Percentiles rank a stretch among this genome's conserved stretches.
These are phyloP conservation scores for Phialocephala sp. DNA, from an alignment of 2,329 filamentous ascomycete genomes.

Conservation along the genomic window DNA sequence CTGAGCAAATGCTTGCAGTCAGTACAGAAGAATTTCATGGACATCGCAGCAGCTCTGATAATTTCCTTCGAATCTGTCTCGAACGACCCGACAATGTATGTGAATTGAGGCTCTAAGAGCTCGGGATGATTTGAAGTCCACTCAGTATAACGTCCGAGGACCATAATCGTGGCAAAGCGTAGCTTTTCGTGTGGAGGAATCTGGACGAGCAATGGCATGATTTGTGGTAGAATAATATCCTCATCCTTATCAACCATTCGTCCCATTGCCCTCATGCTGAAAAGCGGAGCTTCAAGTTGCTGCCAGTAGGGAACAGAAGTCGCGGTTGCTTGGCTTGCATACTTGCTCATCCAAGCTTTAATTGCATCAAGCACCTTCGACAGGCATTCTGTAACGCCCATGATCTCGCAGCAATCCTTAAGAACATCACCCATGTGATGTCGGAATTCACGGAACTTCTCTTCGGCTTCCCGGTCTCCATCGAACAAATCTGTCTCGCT, in stretches of 20 bases:
- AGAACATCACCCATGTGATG: slow-evolving; percentile 98
- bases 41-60: slow-evolving; percentile 86
- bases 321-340: slow-evolving; percentile 75
- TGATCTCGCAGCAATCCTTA: slow-evolving; percentile 95
- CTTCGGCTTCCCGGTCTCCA: slow-evolving; percentile 92
- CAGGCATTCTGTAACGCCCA: slow-evolving; percentile 90
- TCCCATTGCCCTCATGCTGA: slow-evolving; percentile 94
- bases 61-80: slow-evolving; percentile 88
- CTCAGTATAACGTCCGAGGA: slow-evolving; percentile 93
- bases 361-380: slow-evolving; percentile 87
- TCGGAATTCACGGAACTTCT: slow-evolving; percentile 95
- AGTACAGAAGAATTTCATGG: slow-evolving; percentile 96
- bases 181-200: slow-evolving; percentile 97
- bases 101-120: slow-evolving; percentile 89
- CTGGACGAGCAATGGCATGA: slow-evolving; percentile 92
- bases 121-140: slow-evolving; percentile 96
- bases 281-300: slow-evolving; percentile 91
- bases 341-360: slow-evolving; percentile 84
- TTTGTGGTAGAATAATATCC: slow-evolving; percentile 81
- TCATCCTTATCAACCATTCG: slow-evolving; percentile 94
- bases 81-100: slow-evolving; percentile 94
- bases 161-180: slow-evolving; percentile 98
- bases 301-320: slow-evolving; percentile 92
- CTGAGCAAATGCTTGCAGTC: slow-evolving; percentile 90
- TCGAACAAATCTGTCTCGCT: slow-evolving; percentile 88